A percentile compares a stretch with the other conserved stretches of the same genome.
phyloP scores from a whole-genome alignment of 2,329 filamentous ascomycete genomes.

The Trichoderma afroharzianum region DNA sequence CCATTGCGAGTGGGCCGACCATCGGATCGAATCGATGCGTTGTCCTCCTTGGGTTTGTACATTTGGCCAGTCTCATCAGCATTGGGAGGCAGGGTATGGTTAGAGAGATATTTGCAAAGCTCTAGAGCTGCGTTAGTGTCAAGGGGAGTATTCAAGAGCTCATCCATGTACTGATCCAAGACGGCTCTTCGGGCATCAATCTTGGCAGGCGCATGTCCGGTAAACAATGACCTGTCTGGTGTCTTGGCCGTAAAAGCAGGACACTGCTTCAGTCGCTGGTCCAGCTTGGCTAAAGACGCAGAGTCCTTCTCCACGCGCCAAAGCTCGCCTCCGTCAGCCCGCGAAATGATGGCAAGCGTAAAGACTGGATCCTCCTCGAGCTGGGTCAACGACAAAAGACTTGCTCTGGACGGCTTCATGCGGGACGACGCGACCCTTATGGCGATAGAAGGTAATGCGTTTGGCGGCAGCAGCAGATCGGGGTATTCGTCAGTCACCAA shows the following conservation, averaged over 20 bases:
- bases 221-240: conserved; percentile 83
- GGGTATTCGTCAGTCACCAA: conserved; percentile 84
- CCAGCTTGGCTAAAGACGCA: conserved; percentile 72
- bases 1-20: conserved; percentile 74
- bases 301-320: conserved; percentile 96
- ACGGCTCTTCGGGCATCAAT: conserved; percentile 81
- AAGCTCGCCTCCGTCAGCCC: conserved; percentile 71
- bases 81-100: conserved; percentile 59
- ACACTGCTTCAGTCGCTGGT: conserved; percentile 73
- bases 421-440: conserved; percentile 89
- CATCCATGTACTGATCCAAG: conserved; percentile 81
- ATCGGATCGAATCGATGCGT: conserved; percentile 48
- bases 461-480: conserved; percentile 78
- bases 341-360: conserved; percentile 78
- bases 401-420: conserved; percentile 87
- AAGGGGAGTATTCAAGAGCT: conserved; percentile 76
- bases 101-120: conserved; percentile 84
- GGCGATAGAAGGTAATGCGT: conserved; percentile 80
- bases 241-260: conserved; percentile 69
- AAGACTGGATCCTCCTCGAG: conserved; percentile 92
- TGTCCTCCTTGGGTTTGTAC: neutral
- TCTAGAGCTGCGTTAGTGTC: conserved; percentile 73
- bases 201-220: conserved; percentile 87
- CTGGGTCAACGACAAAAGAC: conserved; percentile 73
- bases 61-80: conserved; percentile 49